phyloP scores from a whole-genome alignment of 2,329 filamentous ascomycete species.

The Penicillium fuscoglaucum region DNA sequence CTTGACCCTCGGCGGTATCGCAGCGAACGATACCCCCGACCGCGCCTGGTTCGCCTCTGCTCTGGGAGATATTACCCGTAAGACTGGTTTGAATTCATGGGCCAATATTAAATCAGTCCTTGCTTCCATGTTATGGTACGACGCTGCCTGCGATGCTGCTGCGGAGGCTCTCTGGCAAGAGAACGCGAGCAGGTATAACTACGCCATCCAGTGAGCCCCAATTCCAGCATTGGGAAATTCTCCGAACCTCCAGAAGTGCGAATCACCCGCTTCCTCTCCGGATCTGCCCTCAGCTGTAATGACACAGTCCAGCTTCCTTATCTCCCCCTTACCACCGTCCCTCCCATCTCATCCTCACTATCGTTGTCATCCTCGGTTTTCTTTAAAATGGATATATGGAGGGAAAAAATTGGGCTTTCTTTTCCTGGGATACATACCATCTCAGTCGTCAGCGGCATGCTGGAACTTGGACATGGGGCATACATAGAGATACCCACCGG shows the following conservation, averaged over 20 bases:
- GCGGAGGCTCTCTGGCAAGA: slow-evolving; percentile 34
- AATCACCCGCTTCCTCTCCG: background rate
- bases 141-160: slow-evolving; percentile 35
- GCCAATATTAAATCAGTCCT: slow-evolving; percentile 27
- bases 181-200: background rate
- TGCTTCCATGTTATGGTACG: slow-evolving; percentile 37
- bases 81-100: slow-evolving; percentile 29
- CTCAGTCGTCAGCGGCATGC: background rate
- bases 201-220: background rate
- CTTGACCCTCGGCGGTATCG: slow-evolving; percentile 41
- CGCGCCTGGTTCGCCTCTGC: slow-evolving; percentile 37
- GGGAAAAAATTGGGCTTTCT: background rate
- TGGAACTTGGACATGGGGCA: background rate
- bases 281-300: background rate
- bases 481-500: background rate
- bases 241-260: background rate
- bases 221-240: background rate
- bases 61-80: slow-evolving; percentile 24
- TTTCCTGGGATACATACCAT: background rate
- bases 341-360: background rate
- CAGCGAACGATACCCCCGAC: slow-evolving; percentile 32
- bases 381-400: background rate
- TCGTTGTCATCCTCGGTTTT: background rate
- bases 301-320: background rate
- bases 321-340: background rate